A percentile compares a stretch with the other conserved stretches of the same genome.
Conservation (phyloP, 2,329 filamentous ascomycete species). For the Colletotrichum phormii region DNA sequence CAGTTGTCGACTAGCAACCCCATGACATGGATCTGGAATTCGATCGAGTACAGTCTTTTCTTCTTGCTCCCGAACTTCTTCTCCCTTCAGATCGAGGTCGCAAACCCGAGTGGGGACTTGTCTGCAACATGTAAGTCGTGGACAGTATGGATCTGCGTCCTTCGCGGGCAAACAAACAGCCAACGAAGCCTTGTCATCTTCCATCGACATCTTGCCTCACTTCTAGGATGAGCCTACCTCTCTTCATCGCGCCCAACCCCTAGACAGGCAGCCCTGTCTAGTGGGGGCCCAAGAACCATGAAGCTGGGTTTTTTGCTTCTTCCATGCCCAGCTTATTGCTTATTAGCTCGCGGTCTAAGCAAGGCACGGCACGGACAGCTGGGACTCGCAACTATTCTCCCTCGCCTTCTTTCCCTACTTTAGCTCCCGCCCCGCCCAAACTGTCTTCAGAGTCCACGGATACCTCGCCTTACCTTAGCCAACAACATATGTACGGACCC, state of each 20-base stretch:
- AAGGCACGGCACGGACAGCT: not conserved
- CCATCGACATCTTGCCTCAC: not conserved
- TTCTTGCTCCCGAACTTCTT: not conserved
- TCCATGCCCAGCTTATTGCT: constrained; percentile 23
- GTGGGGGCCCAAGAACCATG: constrained; percentile 27
- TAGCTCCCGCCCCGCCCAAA: constrained; percentile 10
- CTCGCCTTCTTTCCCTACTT: constrained; percentile 16
- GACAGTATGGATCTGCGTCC: not conserved
- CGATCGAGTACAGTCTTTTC: not conserved
- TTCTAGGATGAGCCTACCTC: constrained; percentile 1
- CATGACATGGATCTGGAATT: constrained; percentile 27
- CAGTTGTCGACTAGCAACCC: constrained; percentile 29
- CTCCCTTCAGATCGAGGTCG: not conserved
- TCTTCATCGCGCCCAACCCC: constrained; percentile 24
- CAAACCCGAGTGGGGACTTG: not conserved
- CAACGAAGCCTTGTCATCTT: not conserved
- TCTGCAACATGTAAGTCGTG: not conserved
- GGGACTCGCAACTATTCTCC: constrained; percentile 17
- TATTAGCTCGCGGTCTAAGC: constrained; percentile 11
- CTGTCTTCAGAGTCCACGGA: not conserved
- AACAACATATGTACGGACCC: constrained; percentile 13
- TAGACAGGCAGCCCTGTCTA: constrained; percentile 1
- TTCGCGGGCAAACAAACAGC: not conserved
- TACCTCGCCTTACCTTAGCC: not conserved
- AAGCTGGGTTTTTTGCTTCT: constrained; percentile 36